phyloP scores from a whole-genome alignment of 371 early-diverging fungal genomes.

The Lichtheimia hyalospora region DNA sequence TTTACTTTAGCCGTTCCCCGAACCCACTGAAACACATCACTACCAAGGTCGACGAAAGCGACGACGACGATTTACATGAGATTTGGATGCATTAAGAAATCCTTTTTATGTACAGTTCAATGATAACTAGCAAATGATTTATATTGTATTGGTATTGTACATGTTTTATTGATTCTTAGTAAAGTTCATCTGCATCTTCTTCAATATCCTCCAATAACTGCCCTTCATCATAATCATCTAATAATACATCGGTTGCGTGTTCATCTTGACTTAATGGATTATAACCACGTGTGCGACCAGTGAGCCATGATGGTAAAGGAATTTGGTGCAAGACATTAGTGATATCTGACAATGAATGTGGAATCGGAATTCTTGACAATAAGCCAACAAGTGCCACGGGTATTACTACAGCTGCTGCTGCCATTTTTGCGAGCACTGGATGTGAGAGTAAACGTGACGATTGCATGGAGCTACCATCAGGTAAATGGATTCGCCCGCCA shows the following conservation, averaged over 20 bases:
- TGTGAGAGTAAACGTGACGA: slow-evolving; percentile 25
- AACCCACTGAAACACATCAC: too few relatives aligned
- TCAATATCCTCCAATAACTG: slow-evolving; percentile 43
- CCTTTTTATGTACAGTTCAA: too few relatives aligned
- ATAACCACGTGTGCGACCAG: slow-evolving; percentile 24
- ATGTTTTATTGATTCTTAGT: neutral
- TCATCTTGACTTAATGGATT: slow-evolving; percentile 50
- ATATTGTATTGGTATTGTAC: too few relatives aligned
- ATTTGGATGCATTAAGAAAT: too few relatives aligned
- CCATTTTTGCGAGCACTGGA: slow-evolving; percentile 38
- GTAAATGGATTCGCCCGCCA: slow-evolving; percentile 45
- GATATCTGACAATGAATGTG: slow-evolving; percentile 30
- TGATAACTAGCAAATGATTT: too few relatives aligned
- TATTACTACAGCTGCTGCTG: slow-evolving; percentile 37
- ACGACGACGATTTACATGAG: too few relatives aligned
- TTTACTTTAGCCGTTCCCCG: too few relatives aligned
- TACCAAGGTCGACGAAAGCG: too few relatives aligned
- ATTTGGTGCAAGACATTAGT: slow-evolving; percentile 21
- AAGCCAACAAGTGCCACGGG: slow-evolving; percentile 41
- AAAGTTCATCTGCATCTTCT: slow-evolving; percentile 49
- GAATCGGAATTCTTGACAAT: slow-evolving; percentile 39
- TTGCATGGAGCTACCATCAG: slow-evolving; percentile 21
- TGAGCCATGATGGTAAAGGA: slow-evolving; percentile 28
- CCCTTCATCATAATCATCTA: slow-evolving; percentile 51
- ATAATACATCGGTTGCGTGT: slow-evolving; percentile 37